Evolutionary conservation across 1,284 basidiomycete genomes (phyloP).

Genomic region (Xerocomus tenax): DNA sequence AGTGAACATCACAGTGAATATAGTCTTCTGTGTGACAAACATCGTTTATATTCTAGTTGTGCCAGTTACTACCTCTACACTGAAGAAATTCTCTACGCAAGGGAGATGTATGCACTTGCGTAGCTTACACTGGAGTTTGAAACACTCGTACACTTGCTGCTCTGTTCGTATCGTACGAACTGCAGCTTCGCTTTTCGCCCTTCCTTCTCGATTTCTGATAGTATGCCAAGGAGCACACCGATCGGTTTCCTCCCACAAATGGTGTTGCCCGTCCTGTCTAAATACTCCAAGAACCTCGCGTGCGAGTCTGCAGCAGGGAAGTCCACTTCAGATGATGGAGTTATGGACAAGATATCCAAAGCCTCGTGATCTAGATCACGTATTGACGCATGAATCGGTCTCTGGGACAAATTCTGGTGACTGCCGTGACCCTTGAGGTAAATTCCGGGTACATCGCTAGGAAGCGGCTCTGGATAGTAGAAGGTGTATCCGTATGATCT

Average conservation of each 20-base stretch:
- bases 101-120: conserved; percentile 74
- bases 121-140: conserved; percentile 91
- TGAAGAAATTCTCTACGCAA: conserved; percentile 25
- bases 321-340: conserved; percentile 32
- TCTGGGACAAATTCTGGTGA: conserved; percentile 35
- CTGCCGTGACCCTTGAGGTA: conserved; percentile 42
- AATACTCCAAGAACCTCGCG: conserved; percentile 63
- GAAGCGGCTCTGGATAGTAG: conserved; percentile 71
- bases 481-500: conserved; percentile 83
- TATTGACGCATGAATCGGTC: conserved; percentile 67
- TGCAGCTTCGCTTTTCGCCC: conserved; percentile 40
- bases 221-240: conserved; percentile 77
- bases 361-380: conserved; percentile 68
- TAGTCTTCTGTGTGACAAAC: neutral
- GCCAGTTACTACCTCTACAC: neutral
- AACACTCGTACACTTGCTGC: conserved; percentile 61
- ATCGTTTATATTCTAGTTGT: neutral
- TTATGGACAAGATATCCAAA: conserved; percentile 62
- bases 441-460: conserved; percentile 40
- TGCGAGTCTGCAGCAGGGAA: conserved; percentile 49
- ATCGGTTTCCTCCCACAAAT: conserved; percentile 97
- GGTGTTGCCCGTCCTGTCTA: conserved; percentile 83
- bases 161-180: conserved; percentile 91
- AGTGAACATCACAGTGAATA: neutral
- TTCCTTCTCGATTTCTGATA: conserved; percentile 53